Base-by-base conservation (phyloP, 306 rosid species). In the Chamaecrista fasciculata region DNA sequence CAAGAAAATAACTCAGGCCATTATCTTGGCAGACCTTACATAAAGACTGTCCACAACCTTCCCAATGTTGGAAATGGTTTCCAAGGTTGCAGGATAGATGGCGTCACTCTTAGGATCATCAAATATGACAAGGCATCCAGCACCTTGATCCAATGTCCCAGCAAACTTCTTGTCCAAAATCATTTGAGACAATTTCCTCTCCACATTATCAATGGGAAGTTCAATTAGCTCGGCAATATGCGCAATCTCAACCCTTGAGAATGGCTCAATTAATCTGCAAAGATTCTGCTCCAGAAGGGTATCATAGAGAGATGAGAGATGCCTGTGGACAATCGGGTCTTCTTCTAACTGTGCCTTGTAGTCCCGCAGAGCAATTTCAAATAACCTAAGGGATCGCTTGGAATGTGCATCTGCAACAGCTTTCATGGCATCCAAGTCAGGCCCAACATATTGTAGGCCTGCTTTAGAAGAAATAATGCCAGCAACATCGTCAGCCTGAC, bases 91-190 rank as follows among this genome's bases (percentile, higher is more conserved):
- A 18, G 86, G 86, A 42, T 81, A 84, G 28, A 84, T 84, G n/a
- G n/a, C n/a, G n/a, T 84, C 86, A 4, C 83, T 78, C 78, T 84
- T 78, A 14, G 81, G 86, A 72, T 84, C 88, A 4, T 84, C 86
- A 40, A 84, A 84, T 55, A 84, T 81, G 73, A 84, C 2, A 39
- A 84, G 88, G 78, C 88, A 78, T 71, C 88, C 86, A 11, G 97
- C 98, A 52, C 98, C 98, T 75, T 93, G 98, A 75, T 93, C 98
- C 77, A 93, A 81, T 37, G 98, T 93, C 66, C 98, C 97, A 18
- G 86, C 88, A 64, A 84, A 84, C 72, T 84, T 81, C 76, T 84
- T 84, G 72, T 81, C 86, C 73, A 84, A 68, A 53, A 84, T 84
- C 88, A 84, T 78, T 78, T 84, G 88, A 67, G 88, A 81, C 79